Base-by-base conservation (phyloP, 768 basidiomycete genomes). In the Leccinum longicurvipes region DNA sequence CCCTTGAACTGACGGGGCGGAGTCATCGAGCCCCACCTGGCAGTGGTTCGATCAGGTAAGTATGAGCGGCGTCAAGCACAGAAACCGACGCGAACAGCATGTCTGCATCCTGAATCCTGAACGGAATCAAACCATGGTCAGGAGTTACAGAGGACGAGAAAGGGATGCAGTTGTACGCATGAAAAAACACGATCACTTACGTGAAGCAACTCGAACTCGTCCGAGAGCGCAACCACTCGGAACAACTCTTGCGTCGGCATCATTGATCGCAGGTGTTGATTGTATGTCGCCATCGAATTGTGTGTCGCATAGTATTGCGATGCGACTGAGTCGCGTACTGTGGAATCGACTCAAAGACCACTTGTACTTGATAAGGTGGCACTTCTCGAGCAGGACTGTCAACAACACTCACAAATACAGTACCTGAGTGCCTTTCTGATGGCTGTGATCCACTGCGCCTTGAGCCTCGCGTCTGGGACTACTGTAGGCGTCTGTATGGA, bases 1-100 rank as follows among this genome's bases (percentile, higher is more conserved):
- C n/a, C n/a, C n/a, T n/a, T n/a, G n/a, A n/a, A n/a, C n/a, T n/a
- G n/a, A n/a, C n/a, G n/a, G n/a, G n/a, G n/a, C n/a, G n/a, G n/a
- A n/a, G 95, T 94, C 95, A 98, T 98, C 0, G 94, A 93, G 31
- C 86, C 86, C 96, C 96, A 98, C 89, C 91, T n/a, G n/a, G n/a
- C n/a, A n/a, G n/a, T 94, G 53, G 29, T 45, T 19, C 62, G 41
- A 36, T 55, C 21, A 45, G 46, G 59, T 29, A 57, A 32, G n/a
- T 41, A 29, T 23, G 7, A 25, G 25, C 2, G 12, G 11, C 19
- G 17, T 36, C 4, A 9, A 51, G 1, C n/a, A n/a, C 12, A 9
- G n/a, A 32, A n/a, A 4, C 41, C 17, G 19, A 29, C 5, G 98
- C 89, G 67, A 94, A 98, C 10, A 99, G 92, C 91, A 92, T 93